Evolutionary conservation across 2,329 filamentous ascomycete genomes (phyloP).

Genomic region (Paracorniculantispora psalliotae): DNA sequence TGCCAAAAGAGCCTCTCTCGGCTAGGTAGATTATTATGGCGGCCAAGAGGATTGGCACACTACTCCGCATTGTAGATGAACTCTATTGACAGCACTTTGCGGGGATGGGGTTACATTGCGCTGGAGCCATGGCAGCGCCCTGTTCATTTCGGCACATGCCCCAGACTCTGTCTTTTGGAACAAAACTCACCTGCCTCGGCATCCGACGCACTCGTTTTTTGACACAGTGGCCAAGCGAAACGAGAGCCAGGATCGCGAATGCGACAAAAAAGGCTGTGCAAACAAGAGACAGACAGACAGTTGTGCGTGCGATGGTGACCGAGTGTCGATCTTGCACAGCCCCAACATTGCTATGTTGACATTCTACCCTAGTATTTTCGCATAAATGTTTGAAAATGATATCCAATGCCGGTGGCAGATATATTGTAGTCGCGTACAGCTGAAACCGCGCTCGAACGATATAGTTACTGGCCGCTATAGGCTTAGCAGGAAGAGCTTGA

Average conservation of each 20-base stretch:
- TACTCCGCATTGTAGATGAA: too few relatives aligned
- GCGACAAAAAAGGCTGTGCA: not conserved
- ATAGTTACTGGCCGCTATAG: not conserved
- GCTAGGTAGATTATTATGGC: too few relatives aligned
- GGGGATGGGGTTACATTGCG: not conserved
- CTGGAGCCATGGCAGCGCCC: not conserved
- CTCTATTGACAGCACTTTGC: too few relatives aligned
- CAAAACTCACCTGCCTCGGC: not conserved
- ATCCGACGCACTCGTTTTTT: not conserved
- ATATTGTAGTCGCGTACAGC: not conserved
- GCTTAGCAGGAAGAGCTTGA: not conserved
- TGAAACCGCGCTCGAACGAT: not conserved
- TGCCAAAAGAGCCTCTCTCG: too few relatives aligned
- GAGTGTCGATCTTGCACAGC: not conserved
- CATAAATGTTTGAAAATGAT: not conserved
- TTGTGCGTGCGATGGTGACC: not conserved
- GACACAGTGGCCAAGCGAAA: not conserved
- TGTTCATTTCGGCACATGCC: not conserved
- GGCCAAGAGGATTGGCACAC: not conserved
- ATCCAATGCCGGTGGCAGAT: not conserved
- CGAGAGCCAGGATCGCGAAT: not conserved
- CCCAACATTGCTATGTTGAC: not conserved
- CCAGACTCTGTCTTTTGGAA: not conserved
- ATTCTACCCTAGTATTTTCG: not conserved
- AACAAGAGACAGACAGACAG: not conserved